Evolutionary conservation across 129 eudicot species (phyloP).

Genomic region (Mikania micrantha): DNA sequence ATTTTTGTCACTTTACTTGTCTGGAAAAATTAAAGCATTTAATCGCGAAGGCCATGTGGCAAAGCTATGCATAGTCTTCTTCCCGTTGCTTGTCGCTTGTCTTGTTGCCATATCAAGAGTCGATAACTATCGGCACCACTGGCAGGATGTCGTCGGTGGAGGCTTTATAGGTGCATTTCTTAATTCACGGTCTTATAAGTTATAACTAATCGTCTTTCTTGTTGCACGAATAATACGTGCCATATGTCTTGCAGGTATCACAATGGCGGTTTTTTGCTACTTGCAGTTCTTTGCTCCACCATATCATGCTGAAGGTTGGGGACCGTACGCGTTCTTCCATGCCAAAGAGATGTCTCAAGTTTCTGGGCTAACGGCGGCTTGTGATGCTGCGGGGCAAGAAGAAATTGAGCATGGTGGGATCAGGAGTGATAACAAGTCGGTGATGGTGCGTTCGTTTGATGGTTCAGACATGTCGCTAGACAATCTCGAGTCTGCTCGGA

Average conservation of each 20-base stretch:
- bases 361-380: not conserved
- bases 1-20: constrained; percentile 62
- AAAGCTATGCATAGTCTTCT: constrained; percentile 62
- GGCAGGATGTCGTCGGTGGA: constrained; percentile 91
- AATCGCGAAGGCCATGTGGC: constrained; percentile 73
- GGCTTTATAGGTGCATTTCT: constrained; percentile 53
- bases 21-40: constrained; percentile 69
- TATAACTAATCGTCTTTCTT: not conserved
- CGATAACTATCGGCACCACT: constrained; percentile 95
- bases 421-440: not conserved
- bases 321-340: constrained; percentile 57
- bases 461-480: constrained; percentile 25
- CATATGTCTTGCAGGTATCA: constrained; percentile 48
- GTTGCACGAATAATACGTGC: not conserved
- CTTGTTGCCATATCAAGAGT: constrained; percentile 79
- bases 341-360: constrained; percentile 40
- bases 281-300: constrained; percentile 91
- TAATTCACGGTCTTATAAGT: not conserved
- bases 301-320: constrained; percentile 70
- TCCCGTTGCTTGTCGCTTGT: constrained; percentile 70
- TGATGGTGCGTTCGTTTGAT: constrained; percentile 5
- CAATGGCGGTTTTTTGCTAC: constrained; percentile 63
- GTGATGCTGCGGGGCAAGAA: constrained; percentile 20
- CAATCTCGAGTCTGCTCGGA: constrained; percentile 57
- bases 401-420: constrained; percentile 8